Evolutionary conservation across 805 yeast genomes (phyloP), one percentile per base, ranked within the genome.

Genomic region (Metschnikowia lachancei): DNA sequence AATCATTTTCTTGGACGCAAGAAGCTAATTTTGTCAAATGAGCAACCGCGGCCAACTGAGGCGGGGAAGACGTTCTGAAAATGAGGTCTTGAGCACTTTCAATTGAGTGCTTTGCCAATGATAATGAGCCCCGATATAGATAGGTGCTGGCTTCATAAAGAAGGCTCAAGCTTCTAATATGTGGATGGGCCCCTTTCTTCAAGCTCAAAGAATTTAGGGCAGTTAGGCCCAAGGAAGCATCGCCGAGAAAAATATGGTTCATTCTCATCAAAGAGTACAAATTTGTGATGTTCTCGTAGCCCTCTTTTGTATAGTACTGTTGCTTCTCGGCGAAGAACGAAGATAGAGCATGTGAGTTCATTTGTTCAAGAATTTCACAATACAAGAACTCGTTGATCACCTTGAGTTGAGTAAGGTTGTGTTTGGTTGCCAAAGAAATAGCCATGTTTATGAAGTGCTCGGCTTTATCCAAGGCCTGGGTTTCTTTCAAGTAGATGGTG

Each of bases 391-490:
- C 77, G 13, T 68, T 49, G 36, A 60, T 54, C 28, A 73, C 59
- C 35, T 58, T 59, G 19, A 61, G 33, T 6, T 50, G 36, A 3
- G 50, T 22, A 1, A 52, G 29, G 14, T 64, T 52, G 49, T 64
- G 64, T 43, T 71, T 56, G 4, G 53, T 49, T 5, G 72, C 56
- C 3, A 70, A 46, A 0, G 60, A 39, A 1, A 67, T 56, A 1
- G 74, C 66, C 42, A 54, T 55, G 58, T 49, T 67, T 26, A 54
- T 65, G 61, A 59, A 69, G 10, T 65, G 67, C 13, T 72, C 72
- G 0, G 82, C 82, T 32, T 61, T 51, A 24, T 67, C 67, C 14
- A 61, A 51, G 50, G 70, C 68, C 2, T 59, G 60, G 0, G 81
- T 77, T 45, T 78, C 82, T 20, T 50, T 49, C 39, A 67, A 64